Conservation (phyloP, 78 protist genomes). For the Pirum gemmata region DNA sequence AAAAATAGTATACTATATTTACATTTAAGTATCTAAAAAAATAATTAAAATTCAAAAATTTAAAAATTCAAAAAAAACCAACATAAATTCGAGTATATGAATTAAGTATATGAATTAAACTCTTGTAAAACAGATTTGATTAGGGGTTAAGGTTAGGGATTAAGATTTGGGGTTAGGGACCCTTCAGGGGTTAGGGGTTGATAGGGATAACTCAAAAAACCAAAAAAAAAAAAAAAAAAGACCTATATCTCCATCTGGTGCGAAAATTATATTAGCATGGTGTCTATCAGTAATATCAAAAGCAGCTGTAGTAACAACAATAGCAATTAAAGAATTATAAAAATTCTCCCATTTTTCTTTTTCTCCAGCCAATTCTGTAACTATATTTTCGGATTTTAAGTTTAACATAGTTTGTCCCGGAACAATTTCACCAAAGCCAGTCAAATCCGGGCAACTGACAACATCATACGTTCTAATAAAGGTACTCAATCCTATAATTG, state of each 20-base stretch:
- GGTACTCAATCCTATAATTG: neutral
- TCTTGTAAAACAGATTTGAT: no score
- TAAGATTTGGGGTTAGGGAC: no score
- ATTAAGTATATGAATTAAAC: no score
- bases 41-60: no score
- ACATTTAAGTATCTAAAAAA: no score
- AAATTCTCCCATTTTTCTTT: slow-evolving; percentile 26
- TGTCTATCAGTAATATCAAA: slow-evolving; percentile 45
- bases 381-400: slow-evolving; percentile 31
- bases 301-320: slow-evolving; percentile 27
- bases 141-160: no score
- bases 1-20: no score
- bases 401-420: slow-evolving; percentile 36
- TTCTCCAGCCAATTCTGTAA: slow-evolving; percentile 5
- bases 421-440: slow-evolving; percentile 43
- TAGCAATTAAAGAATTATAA: neutral
- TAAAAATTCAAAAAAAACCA: no score
- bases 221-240: no score
- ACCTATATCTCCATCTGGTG: slow-evolving; percentile 35
- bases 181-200: no score
- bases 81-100: no score
- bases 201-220: no score
- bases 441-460: slow-evolving; percentile 22
- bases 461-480: slow-evolving; percentile 25
- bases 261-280: slow-evolving; percentile 22